Percentiles rank a stretch among this genome's conserved stretches.
phyloP scores from a whole-genome alignment of 139 green algal species.

The Chlorella sorokiniana region DNA sequence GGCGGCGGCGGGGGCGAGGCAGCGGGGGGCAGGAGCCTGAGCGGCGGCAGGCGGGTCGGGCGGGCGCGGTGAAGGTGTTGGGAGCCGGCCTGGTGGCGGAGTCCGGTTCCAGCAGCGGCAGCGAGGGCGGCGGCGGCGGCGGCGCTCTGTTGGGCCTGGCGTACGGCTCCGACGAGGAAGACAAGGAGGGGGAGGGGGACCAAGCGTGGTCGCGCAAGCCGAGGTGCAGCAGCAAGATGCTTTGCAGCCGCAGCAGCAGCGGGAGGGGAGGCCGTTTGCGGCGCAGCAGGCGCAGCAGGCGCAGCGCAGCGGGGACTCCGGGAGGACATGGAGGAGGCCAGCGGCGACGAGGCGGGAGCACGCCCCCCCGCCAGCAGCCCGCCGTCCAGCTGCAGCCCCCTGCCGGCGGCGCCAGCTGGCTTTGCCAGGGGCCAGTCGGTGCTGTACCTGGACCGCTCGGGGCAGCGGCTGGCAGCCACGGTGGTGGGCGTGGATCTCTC shows the following conservation, averaged over 20 bases:
- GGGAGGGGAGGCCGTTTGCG: not conserved
- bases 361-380: not conserved
- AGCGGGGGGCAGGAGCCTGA: not conserved
- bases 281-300: not conserved
- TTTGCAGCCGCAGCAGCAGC: too few species aligned
- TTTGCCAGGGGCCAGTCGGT: constrained; percentile 12
- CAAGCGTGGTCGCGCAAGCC: not conserved
- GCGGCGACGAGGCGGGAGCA: not conserved
- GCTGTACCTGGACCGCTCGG: constrained; percentile 22
- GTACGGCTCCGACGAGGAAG: constrained; percentile 53
- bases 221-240: not conserved
- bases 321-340: not conserved
- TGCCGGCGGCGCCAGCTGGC: not conserved
- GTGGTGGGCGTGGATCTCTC: constrained; percentile 24
- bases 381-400: not conserved
- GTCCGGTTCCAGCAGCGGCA: constrained; percentile 3
- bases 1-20: too few species aligned
- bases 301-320: not conserved
- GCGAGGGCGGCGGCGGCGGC: constrained; percentile 1
- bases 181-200: constrained; percentile 6
- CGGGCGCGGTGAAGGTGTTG: constrained; percentile 38
- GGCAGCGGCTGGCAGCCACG: constrained; percentile 4
- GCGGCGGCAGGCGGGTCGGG: not conserved
- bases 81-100: constrained; percentile 1
- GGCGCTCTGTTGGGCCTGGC: constrained; percentile 41